Percentiles rank a stretch among this genome's conserved stretches.
phyloP scores from a whole-genome alignment of 495 filamentous ascomycete genomes.

The Trichoderma gamsii region DNA sequence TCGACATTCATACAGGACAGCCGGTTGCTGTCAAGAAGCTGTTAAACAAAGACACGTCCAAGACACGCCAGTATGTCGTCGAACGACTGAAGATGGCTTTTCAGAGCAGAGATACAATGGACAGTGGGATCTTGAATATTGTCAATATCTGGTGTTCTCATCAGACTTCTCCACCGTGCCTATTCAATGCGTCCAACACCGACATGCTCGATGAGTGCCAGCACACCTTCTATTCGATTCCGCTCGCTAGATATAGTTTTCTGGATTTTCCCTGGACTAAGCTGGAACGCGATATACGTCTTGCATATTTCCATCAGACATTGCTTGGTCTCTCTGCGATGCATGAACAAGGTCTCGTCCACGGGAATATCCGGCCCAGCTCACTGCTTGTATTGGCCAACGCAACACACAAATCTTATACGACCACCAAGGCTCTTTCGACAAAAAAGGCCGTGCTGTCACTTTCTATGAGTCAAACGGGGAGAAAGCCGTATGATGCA shows the following conservation, averaged over 20 bases:
- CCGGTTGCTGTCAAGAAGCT: neutral
- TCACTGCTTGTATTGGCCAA: neutral
- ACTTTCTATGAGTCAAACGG: neutral
- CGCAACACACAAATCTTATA: neutral
- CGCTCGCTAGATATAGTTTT: neutral
- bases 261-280: neutral
- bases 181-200: neutral
- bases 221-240: neutral
- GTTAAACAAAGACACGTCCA: neutral
- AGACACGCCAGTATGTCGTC: neutral
- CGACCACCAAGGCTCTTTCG: neutral
- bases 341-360: neutral
- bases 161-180: neutral
- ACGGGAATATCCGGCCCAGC: neutral
- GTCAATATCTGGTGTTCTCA: neutral
- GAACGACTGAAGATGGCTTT: neutral
- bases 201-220: neutral
- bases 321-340: neutral
- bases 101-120: neutral
- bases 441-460: neutral
- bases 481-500: neutral
- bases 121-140: neutral
- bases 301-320: neutral
- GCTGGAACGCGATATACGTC: neutral
- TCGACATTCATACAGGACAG: neutral